Percentiles rank a stretch among this genome's conserved stretches.
Evolutionary conservation across 192 early-diverging fungal species (phyloP).

Genomic region (Pilaira anomala): DNA sequence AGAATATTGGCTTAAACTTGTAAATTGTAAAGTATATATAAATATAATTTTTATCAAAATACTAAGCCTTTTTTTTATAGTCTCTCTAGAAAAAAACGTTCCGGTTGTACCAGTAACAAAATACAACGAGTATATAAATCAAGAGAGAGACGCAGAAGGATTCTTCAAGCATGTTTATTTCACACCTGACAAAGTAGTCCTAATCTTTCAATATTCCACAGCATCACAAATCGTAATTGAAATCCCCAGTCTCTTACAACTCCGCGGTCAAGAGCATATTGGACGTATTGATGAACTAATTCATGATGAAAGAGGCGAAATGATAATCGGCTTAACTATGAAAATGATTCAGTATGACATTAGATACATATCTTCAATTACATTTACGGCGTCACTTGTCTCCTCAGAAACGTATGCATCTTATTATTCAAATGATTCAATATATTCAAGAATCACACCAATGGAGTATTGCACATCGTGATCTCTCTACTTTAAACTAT

Average conservation of each 20-base stretch:
- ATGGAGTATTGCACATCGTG: conserved; percentile 54
- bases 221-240: conserved; percentile 47
- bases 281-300: conserved; percentile 53
- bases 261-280: conserved; percentile 35
- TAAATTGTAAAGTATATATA: too few relatives aligned
- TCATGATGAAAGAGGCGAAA: conserved; percentile 37
- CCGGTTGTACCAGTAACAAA: background rate
- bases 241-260: conserved; percentile 45
- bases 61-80: too few relatives aligned
- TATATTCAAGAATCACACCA: conserved; percentile 46
- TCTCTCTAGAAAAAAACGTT: conserved; percentile 2
- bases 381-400: conserved; percentile 42
- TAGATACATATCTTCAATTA: conserved; percentile 46
- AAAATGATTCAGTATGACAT: conserved; percentile 46
- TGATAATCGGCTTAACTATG: conserved; percentile 54
- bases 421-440: conserved; percentile 48
- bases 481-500: conserved; percentile 56
- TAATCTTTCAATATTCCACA: conserved; percentile 53
- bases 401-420: conserved; percentile 43
- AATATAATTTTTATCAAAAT: too few relatives aligned
- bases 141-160: conserved; percentile 26
- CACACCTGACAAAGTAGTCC: conserved; percentile 42
- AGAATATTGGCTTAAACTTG: background rate
- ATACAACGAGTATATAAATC: background rate
- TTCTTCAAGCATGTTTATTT: conserved; percentile 55